Percentiles rank a stretch among this genome's conserved stretches.
Evolutionary conservation across 805 yeast species (phyloP).

Genomic region (Kazachstania viticola): DNA sequence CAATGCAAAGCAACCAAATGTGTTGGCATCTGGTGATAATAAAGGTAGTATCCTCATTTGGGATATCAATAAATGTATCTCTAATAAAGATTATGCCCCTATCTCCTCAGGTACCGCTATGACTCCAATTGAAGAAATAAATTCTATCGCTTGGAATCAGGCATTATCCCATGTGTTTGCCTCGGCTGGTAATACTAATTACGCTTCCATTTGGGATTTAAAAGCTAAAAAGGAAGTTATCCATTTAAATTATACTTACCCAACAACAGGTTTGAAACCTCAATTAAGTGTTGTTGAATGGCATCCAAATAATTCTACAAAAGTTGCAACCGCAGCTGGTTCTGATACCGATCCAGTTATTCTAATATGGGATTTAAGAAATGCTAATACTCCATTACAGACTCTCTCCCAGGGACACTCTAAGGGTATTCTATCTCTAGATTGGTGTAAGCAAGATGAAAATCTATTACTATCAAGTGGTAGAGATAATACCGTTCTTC

Average conservation of each 20-base stretch:
- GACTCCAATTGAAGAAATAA: constrained; percentile 71
- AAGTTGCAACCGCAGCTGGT: constrained; percentile 77
- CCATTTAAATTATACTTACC: constrained; percentile 62
- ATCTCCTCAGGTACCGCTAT: constrained; percentile 65
- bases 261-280: constrained; percentile 40
- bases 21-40: constrained; percentile 73
- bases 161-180: constrained; percentile 79
- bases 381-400: constrained; percentile 80
- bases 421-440: constrained; percentile 79
- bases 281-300: constrained; percentile 77
- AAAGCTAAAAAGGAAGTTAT: constrained; percentile 80
- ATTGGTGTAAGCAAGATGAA: constrained; percentile 86
- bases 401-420: constrained; percentile 59
- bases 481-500: constrained; percentile 72
- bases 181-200: constrained; percentile 74
- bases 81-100: constrained; percentile 28
- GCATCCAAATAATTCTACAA: constrained; percentile 88
- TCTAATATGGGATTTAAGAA: constrained; percentile 88
- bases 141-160: constrained; percentile 82
- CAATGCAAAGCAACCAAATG: constrained; percentile 59
- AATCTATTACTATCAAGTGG: constrained; percentile 78
- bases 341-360: constrained; percentile 71
- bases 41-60: constrained; percentile 77
- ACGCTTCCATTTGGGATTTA: constrained; percentile 89
- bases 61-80: constrained; percentile 64